phyloP scores from a whole-genome alignment of 176 grass and related monocot genomes.

The Aegilops bicornis region DNA sequence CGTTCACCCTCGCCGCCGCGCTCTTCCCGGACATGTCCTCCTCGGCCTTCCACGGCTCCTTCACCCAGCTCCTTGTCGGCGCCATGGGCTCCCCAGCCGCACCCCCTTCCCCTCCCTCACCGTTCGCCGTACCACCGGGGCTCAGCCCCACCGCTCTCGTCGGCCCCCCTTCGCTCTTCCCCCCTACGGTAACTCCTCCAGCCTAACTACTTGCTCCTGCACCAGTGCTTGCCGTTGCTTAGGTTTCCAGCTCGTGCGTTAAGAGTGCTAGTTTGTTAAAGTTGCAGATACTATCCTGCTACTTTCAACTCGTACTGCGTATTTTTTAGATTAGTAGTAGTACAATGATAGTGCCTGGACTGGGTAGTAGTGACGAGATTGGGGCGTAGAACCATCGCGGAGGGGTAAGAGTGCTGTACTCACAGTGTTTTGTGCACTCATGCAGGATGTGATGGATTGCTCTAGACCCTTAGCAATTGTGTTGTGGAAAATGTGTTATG shows the following conservation, averaged over 20 bases:
- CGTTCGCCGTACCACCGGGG: constrained; percentile 44
- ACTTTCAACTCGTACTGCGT: background rate
- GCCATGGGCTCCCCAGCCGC: constrained; percentile 45
- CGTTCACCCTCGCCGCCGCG: constrained; percentile 44
- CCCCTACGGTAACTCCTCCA: constrained; percentile 35
- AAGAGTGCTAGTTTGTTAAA: background rate
- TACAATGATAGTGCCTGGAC: background rate
- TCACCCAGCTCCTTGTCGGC: constrained; percentile 62
- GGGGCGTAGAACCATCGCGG: constrained; percentile 17
- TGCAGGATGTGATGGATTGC: background rate
- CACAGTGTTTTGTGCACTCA: background rate
- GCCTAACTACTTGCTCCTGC: background rate
- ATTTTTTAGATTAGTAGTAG: constrained; percentile 1
- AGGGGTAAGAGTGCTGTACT: background rate
- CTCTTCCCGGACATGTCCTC: constrained; percentile 51
- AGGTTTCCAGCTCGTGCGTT: background rate
- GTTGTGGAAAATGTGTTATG: background rate
- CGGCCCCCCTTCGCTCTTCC: constrained; percentile 40
- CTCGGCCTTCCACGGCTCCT: constrained; percentile 60
- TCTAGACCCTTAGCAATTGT: background rate
- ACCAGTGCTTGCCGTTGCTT: constrained; percentile 3
- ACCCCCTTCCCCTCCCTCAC: constrained; percentile 28
- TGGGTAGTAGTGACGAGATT: background rate
- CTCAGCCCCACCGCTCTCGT: constrained; percentile 44
- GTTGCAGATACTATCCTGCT: background rate